phyloP scores from a whole-genome alignment of 148 eudicot genomes.

The Chenopodium suecicum region DNA sequence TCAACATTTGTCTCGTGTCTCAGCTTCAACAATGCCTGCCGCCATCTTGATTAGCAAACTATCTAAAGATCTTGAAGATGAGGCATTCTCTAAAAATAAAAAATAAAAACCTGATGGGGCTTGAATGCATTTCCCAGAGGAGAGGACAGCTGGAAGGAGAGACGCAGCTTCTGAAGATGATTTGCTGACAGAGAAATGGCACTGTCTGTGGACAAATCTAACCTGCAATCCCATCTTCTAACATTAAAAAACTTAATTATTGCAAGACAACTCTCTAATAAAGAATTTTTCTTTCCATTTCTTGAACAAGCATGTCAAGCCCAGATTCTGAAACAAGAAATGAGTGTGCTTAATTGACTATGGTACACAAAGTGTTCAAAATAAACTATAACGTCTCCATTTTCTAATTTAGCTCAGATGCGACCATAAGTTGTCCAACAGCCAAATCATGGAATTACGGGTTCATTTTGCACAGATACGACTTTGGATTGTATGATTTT shows the following conservation, averaged over 20 bases:
- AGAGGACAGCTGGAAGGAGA: constrained; percentile 68
- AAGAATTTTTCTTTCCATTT: not conserved
- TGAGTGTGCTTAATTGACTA: not conserved
- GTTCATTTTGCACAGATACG: not conserved
- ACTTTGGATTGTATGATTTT: not conserved
- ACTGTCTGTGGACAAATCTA: constrained; percentile 59
- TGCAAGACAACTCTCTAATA: not conserved
- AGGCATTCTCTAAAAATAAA: not conserved
- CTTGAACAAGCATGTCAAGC: constrained; percentile 2
- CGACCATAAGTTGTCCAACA: not conserved
- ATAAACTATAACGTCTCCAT: not conserved
- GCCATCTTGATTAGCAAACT: constrained; percentile 20
- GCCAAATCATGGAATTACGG: not conserved
- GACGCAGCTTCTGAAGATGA: constrained; percentile 86
- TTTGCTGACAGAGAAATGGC: constrained; percentile 76
- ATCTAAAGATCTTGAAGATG: not conserved
- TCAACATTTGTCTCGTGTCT: constrained; percentile 83
- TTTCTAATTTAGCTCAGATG: not conserved
- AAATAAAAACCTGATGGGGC: constrained; percentile 79
- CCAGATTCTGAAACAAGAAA: not conserved
- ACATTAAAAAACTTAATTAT: not conserved
- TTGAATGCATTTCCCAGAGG: constrained; percentile 69
- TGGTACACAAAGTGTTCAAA: not conserved
- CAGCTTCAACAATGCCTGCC: constrained; percentile 80
- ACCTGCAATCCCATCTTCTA: constrained; percentile 39